A percentile compares a stretch with the other conserved stretches of the same genome.
Conservation (phyloP, 108 stramenopile genomes). For the Discostella pseudostelligera region DNA sequence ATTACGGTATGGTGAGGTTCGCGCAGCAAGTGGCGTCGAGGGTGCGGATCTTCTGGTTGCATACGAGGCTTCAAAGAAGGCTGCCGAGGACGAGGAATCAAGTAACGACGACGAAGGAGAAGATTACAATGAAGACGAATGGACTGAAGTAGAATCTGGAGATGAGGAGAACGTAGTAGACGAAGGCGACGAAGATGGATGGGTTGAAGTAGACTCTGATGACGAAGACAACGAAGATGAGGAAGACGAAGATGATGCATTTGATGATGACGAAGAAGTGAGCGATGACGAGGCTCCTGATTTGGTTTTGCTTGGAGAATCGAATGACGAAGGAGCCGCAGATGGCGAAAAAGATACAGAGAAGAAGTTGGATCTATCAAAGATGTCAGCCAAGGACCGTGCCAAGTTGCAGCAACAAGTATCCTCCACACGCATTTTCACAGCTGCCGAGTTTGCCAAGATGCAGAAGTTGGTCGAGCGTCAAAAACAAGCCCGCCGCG, state of each 20-base stretch:
- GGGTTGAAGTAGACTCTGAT: conserved; percentile 46
- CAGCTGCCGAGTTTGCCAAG: conserved; percentile 79
- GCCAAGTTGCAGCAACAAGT: conserved; percentile 74
- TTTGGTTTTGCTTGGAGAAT: conserved; percentile 53
- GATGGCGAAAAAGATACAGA: conserved; percentile 30
- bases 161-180: conserved; percentile 58
- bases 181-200: conserved; percentile 43
- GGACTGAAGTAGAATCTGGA: conserved; percentile 42
- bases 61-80: conserved; percentile 79
- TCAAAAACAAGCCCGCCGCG: conserved; percentile 66
- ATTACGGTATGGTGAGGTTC: conserved; percentile 82
- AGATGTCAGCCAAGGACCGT: conserved; percentile 70
- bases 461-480: conserved; percentile 88
- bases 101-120: conserved; percentile 22
- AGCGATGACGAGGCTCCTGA: conserved; percentile 70
- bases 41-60: conserved; percentile 90
- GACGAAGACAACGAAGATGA: conserved; percentile 52
- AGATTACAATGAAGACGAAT: conserved; percentile 40
- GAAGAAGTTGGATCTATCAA: conserved; percentile 56
- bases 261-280: conserved; percentile 49
- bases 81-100: conserved; percentile 19
- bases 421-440: conserved; percentile 81
- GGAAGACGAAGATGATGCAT: conserved; percentile 54
- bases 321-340: conserved; percentile 33
- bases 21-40: conserved; percentile 83